Conservation (phyloP, 2,329 filamentous ascomycete genomes). For the Ophiosphaerella narmari region DNA sequence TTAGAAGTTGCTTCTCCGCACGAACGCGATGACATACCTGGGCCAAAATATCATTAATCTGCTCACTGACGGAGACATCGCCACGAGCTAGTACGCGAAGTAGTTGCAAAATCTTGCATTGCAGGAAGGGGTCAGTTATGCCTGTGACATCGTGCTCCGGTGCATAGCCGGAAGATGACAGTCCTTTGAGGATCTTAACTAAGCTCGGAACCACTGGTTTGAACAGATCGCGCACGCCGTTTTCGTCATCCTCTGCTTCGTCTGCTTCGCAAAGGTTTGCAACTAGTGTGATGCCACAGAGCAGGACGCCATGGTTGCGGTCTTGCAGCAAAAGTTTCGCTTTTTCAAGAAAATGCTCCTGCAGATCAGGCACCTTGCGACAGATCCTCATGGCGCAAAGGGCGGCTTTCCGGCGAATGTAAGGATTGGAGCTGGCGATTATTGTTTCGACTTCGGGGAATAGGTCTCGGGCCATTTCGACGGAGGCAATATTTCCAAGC, state of each 20-base stretch:
- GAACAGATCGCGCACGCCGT: constrained; percentile 89
- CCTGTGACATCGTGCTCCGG: constrained; percentile 98
- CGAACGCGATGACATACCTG: constrained; percentile 54
- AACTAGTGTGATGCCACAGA: constrained; percentile 89
- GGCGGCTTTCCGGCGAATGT: constrained; percentile 94
- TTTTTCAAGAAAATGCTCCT: constrained; percentile 97
- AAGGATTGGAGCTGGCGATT: constrained; percentile 93
- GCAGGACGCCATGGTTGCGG: constrained; percentile 90
- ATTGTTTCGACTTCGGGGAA: constrained; percentile 95
- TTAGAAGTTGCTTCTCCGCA: constrained; percentile 12
- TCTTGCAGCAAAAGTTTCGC: constrained; percentile 86
- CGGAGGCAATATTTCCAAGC: constrained; percentile 93
- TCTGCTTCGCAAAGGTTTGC: constrained; percentile 94
- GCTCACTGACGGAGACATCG: constrained; percentile 85
- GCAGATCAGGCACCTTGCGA: constrained; percentile 93
- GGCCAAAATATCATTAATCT: constrained; percentile 97
- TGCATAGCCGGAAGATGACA: constrained; percentile 94
- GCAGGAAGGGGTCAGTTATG: constrained; percentile 95
- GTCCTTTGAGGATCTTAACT: constrained; percentile 86
- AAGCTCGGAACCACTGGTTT: constrained; percentile 81
- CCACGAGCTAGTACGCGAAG: constrained; percentile 85
- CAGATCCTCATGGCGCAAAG: constrained; percentile 99
- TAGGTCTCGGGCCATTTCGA: constrained; percentile 97
- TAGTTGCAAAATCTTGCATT: constrained; percentile 91
- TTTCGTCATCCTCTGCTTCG: constrained; percentile 87